Evolutionary conservation across 305 asterid genomes (phyloP).

Genomic region (Fraxinus velutina): DNA sequence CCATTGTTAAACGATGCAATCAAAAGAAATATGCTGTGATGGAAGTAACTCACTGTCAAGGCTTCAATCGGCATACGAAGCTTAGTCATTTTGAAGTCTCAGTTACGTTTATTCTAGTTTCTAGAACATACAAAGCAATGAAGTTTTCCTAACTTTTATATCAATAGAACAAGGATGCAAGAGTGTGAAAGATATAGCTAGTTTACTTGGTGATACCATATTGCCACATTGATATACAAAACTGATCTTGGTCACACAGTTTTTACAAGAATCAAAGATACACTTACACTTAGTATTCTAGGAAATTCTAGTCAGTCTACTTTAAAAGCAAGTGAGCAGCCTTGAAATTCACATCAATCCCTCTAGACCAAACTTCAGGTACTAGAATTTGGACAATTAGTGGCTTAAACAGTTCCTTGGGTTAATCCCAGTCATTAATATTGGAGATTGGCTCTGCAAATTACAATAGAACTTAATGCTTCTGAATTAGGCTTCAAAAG

Average conservation of each 20-base stretch:
- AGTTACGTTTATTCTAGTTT: conserved; percentile 12
- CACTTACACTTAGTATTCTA: not conserved
- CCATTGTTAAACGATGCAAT: conserved; percentile 16
- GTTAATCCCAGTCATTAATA: not conserved
- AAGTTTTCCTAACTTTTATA: not conserved
- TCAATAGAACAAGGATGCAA: not conserved
- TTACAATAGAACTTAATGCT: not conserved
- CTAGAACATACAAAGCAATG: conserved; percentile 4
- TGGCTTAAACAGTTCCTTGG: not conserved
- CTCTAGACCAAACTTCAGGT: not conserved
- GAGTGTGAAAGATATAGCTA: conserved; percentile 12
- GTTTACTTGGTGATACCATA: conserved; percentile 5
- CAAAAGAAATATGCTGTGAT: conserved; percentile 4
- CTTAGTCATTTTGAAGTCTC: conserved; percentile 4
- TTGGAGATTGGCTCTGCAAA: not conserved
- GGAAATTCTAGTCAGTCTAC: not conserved
- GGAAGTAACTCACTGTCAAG: conserved; percentile 14
- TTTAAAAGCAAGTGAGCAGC: not conserved
- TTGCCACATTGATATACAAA: conserved; percentile 4
- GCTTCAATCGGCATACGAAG: not conserved
- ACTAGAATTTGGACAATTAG: not conserved
- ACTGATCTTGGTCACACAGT: not conserved
- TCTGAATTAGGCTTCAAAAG: not conserved
- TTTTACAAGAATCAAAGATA: not conserved
- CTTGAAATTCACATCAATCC: not conserved